phyloP scores from a whole-genome alignment of 805 yeast genomes.

The Starmerella etchellsii region DNA sequence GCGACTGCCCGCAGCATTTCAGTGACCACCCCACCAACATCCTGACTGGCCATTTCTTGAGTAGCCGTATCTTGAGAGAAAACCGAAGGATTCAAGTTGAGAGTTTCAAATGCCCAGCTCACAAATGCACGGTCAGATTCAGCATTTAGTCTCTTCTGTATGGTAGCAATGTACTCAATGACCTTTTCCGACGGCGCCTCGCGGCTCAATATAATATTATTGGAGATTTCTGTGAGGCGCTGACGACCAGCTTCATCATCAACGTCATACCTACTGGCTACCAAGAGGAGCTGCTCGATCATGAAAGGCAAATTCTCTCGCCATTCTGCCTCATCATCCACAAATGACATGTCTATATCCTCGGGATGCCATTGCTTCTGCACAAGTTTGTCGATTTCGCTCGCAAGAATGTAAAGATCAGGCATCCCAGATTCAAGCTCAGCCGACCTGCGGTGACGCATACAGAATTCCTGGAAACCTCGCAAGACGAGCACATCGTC shows the following conservation, averaged over 20 bases:
- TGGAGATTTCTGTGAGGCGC: constrained; percentile 47
- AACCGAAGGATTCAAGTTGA: constrained; percentile 8
- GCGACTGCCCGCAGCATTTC: constrained; percentile 31
- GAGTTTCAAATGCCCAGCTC: constrained; percentile 15
- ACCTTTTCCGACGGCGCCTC: constrained; percentile 40
- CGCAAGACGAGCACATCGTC: constrained; percentile 66
- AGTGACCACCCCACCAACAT: constrained; percentile 1
- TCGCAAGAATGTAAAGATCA: constrained; percentile 61
- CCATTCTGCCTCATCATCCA: constrained; percentile 20
- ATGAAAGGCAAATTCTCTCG: constrained; percentile 51
- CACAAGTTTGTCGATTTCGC: constrained; percentile 43
- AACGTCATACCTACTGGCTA: constrained; percentile 64
- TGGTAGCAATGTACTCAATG: constrained; percentile 39
- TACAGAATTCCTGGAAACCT: constrained; percentile 52
- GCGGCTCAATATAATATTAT: constrained; percentile 33
- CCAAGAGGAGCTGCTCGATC: constrained; percentile 54
- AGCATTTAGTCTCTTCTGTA: constrained; percentile 38
- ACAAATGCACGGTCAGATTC: constrained; percentile 13
- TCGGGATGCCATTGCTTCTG: constrained; percentile 26
- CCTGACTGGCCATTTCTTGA: neutral
- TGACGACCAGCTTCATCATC: constrained; percentile 87
- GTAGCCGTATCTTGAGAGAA: neutral
- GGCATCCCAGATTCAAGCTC: constrained; percentile 60
- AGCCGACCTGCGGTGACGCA: constrained; percentile 36
- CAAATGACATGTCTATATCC: constrained; percentile 42